Evolutionary conservation across 2,329 filamentous ascomycete species (phyloP), one percentile per base, ranked within the genome.

Genomic region (Furcasterigmium furcatum): DNA sequence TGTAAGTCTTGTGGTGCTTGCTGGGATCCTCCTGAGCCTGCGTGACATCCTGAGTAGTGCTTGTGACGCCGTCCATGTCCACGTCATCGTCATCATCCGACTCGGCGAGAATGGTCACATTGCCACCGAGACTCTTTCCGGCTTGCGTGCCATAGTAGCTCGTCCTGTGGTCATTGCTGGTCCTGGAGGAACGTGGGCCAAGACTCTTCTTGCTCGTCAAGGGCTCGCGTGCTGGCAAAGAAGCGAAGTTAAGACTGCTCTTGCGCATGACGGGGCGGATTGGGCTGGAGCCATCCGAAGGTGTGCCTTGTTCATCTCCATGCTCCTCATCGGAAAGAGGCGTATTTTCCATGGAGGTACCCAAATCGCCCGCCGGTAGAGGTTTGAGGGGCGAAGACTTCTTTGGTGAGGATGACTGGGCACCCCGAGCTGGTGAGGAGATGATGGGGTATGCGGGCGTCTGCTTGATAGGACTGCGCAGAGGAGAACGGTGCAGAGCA

Each of bases 211-310:
- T 95, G 14, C 80, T 81, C 25, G 84, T 82, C 43, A 97, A 73
- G 29, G 92, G 92, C 59, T 97, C 92, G 50, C 94, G 81, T 3
- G 92, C 91, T 24, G 94, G 94, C 12, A 99, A 74, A 16, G 94
- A 90, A 30, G 94, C 90, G 68, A 99, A 97, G 48, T 88, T 95
- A 49, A 99, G 77, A 62, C 92, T 97, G 67, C 91, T 96, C 74
- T 97, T 97, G 49, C 92, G 85, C 54, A 95, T 79, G 24, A 88
- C 74, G 2, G 87, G 86, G 54, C 88, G 79, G 41, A 87, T 82
- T 0, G 88, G 88, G 55, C 86, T 91, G 1, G 87, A 89, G 1
- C 72, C 76, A 40, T 88, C 85, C 3, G 85, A 88, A 14, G 79
- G 78, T 4, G 84, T 86, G 49, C 74, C 71, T 19, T 68, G 67